Conservation (phyloP, 1,284 basidiomycete genomes). For the Microbotryum saponariae region DNA sequence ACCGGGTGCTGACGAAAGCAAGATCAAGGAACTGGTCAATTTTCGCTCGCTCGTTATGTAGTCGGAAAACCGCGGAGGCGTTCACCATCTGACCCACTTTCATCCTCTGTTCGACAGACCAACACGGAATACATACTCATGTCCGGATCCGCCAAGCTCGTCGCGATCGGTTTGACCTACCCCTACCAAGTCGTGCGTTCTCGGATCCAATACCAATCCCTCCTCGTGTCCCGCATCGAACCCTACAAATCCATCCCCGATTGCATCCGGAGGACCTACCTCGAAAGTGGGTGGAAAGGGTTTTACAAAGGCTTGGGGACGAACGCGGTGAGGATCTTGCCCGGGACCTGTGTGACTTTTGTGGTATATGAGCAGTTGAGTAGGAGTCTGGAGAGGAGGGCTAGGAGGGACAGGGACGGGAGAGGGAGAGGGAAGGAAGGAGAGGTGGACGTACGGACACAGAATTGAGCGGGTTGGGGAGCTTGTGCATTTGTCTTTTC, state of each 20-base stretch:
- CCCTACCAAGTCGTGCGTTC: constrained; percentile 96
- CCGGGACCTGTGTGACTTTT: constrained; percentile 95
- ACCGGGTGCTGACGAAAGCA: constrained; percentile 42
- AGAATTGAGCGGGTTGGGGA: too few species aligned
- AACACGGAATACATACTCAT: constrained; percentile 88
- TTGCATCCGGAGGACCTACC: constrained; percentile 71
- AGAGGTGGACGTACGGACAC: not conserved
- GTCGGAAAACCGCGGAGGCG: too few species aligned
- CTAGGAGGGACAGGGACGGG: constrained; percentile 1
- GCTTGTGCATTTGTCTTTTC: too few species aligned
- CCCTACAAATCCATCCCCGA: constrained; percentile 69
- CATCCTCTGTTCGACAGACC: constrained; percentile 51
- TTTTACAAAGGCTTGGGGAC: constrained; percentile 94
- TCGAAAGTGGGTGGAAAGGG: constrained; percentile 67
- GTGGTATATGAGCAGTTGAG: constrained; percentile 90
- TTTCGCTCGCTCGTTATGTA: not conserved
- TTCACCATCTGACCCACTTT: not conserved
- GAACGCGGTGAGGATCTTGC: constrained; percentile 92
- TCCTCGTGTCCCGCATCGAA: not conserved
- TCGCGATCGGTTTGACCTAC: constrained; percentile 79
- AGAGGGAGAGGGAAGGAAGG: not conserved
- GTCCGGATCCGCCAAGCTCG: constrained; percentile 82
- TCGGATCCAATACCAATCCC: constrained; percentile 67
- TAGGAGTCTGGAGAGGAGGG: constrained; percentile 13
- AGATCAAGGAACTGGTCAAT: constrained; percentile 75